These are phyloP conservation scores for Mycocentrospora acerina DNA, from an alignment of 2,329 filamentous ascomycete species.

Conservation along the genomic window DNA sequence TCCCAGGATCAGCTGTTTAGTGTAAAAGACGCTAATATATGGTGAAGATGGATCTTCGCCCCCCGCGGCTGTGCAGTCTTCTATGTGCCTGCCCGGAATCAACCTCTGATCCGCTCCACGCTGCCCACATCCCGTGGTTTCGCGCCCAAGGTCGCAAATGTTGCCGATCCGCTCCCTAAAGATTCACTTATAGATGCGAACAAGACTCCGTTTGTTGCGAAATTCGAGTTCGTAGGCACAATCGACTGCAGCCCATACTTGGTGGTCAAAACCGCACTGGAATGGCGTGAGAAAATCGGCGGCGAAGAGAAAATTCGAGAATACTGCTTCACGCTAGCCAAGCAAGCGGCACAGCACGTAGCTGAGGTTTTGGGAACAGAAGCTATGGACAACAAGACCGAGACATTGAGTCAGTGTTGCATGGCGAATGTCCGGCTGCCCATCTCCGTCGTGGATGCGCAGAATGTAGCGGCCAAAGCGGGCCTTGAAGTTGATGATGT, in stretches of 20 bases:
- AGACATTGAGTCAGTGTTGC: slow-evolving; percentile 65
- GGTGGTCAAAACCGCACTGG: slow-evolving; percentile 69
- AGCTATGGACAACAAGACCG: slow-evolving; percentile 66
- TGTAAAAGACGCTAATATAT: background rate
- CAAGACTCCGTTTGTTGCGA: slow-evolving; percentile 64
- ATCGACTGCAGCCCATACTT: slow-evolving; percentile 71
- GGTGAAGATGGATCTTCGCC: slow-evolving; percentile 71
- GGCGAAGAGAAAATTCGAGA: slow-evolving; percentile 69
- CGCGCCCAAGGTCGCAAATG: slow-evolving; percentile 44
- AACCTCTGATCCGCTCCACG: slow-evolving; percentile 70
- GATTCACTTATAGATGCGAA: slow-evolving; percentile 16
- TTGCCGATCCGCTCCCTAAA: slow-evolving; percentile 34
- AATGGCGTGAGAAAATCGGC: slow-evolving; percentile 69
- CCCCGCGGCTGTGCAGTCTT: slow-evolving; percentile 81
- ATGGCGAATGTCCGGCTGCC: slow-evolving; percentile 77
- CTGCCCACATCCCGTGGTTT: slow-evolving; percentile 83
- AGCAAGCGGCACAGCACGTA: slow-evolving; percentile 61
- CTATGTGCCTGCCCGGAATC: slow-evolving; percentile 75
- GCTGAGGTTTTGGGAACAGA: slow-evolving; percentile 68
- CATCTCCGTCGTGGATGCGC: slow-evolving; percentile 48
- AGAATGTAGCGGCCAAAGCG: slow-evolving; percentile 13
- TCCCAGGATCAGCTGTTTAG: background rate
- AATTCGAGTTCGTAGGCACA: slow-evolving; percentile 79
- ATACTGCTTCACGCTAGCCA: slow-evolving; percentile 66
- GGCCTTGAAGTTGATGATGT: slow-evolving; percentile 23